Base-by-base conservation (phyloP, 108 stramenopile genomes). In the Nannochloropsis gaditana region DNA sequence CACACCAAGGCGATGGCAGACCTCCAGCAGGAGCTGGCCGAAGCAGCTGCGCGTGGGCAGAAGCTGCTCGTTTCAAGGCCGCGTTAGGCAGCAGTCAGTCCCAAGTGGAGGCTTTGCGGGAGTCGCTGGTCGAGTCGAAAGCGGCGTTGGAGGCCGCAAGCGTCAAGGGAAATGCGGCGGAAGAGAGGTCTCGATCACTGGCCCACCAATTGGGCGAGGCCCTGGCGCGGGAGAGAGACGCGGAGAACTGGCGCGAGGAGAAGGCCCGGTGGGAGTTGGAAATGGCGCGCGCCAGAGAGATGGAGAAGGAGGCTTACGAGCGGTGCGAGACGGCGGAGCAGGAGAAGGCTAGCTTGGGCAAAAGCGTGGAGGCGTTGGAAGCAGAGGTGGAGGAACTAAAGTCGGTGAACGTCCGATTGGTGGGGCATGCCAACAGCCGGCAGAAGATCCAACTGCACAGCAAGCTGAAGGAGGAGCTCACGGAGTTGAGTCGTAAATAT, bases 351-450 rank as follows among this genome's bases (percentile, higher is more conserved):
- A 73, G n/a, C 19, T n/a, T 73, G 59, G 59, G 59, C 19, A 73
- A n/a, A n/a, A n/a, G n/a, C 19, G 59, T 73, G 59, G 59, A 73
- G 59, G 59, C 19, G 59, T 73, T 73, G 59, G 19, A 73, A n/a
- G 59, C n/a, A n/a, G 59, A 73, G 59, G 15, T 73, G 59, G 59
- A 73, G n/a, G 59, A 73, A n/a, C n/a, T 73, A n/a, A 73, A 73
- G n/a, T n/a, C 19, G 15, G 59, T 73, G 59, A 73, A 73, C 59
- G 59, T 73, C 15, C 15, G n/a, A 6, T n/a, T 73, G 15, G 59
- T 73, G n/a, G 59, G 59, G 2, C 59, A 73, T 6, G 59, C 59
- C 19, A 73, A 73, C n/a, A 73, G 59, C n/a, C 59, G 59, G 8
- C 59, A 73, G 59, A 73, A 73, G 59, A 73, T 73, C 0, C 59